Evolutionary conservation across 768 basidiomycete species (phyloP), one percentile per base, ranked within the genome.

Genomic region (Ephemerocybe angulata): DNA sequence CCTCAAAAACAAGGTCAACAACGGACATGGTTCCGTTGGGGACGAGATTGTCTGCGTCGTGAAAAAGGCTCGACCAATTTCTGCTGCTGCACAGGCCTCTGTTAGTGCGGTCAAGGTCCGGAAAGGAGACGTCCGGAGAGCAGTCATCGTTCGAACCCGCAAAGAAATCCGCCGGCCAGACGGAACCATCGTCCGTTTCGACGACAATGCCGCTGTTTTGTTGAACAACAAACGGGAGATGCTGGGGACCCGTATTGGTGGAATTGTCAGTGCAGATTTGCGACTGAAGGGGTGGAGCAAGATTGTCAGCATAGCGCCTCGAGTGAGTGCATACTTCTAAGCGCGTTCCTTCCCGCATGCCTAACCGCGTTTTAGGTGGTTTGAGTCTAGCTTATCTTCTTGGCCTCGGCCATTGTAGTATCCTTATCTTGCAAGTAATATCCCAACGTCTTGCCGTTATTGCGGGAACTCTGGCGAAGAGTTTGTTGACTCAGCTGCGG

Each of bases 21-120:
- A 93, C 62, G 95, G 95, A 41, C 91, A 90, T 84, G 96, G 93
- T 30, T 79, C 83, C 29, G 90, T 93, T 15, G 95, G 95, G 43
- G 95, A 98, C 73, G 93, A 96, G 70, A 93, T 97, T 57, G 93
- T 96, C 61, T 93, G 93, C 54, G 93, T 98, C 54, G 86, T 98
- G 57, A 92, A 97, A 67, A 84, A 86, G 53, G 95, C 96, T 3
- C 83, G 94, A 13, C 93, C 94, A 4, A 72, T 94, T 10, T 81
- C 87, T 10, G 80, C 83, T 4, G 79, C 85, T 7, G 73, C 82
- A 0, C 80, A 85, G 42, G 78, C 84, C 6, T 85, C 88, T 5
- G 80, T 87, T 6, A 88, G 86, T 25, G 89, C 90, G 3, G 81
- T 93, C 61, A 98, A 97, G 74, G 93, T 98, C 12, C 84, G 93